Conservation (phyloP, 2,329 filamentous ascomycete genomes). For the Zasmidium angulare region DNA sequence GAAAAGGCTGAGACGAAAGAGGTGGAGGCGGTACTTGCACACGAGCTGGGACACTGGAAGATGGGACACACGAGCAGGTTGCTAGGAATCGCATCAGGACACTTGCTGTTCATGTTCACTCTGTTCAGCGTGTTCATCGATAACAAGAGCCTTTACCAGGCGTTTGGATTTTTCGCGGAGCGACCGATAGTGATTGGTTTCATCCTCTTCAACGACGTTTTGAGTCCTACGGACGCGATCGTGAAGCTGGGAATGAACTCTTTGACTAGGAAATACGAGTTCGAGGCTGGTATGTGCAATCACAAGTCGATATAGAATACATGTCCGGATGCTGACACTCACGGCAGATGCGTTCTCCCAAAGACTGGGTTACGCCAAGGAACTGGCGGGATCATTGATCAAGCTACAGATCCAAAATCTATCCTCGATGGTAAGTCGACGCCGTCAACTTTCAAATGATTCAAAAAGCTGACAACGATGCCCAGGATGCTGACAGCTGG, state of each 20-base stretch:
- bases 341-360: slow-evolving; percentile 74
- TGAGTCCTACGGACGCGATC: slow-evolving; percentile 89
- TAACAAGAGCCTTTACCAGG: slow-evolving; percentile 84
- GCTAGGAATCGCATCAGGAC: slow-evolving; percentile 76
- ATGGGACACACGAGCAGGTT: slow-evolving; percentile 91
- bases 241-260: slow-evolving; percentile 96
- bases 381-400: slow-evolving; percentile 85
- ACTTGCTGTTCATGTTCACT: slow-evolving; percentile 95
- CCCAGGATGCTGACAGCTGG: slow-evolving; percentile 84
- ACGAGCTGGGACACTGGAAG: slow-evolving; percentile 97
- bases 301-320: too few relatives aligned
- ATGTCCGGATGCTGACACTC: slow-evolving; percentile 6
- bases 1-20: slow-evolving; percentile 92
- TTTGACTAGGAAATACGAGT: slow-evolving; percentile 90
- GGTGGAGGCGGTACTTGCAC: slow-evolving; percentile 89
- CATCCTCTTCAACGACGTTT: slow-evolving; percentile 94
- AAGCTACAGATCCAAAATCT: slow-evolving; percentile 98
- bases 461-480: neutral
- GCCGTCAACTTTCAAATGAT: neutral
- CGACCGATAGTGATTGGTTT: slow-evolving; percentile 96
- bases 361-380: slow-evolving; percentile 75
- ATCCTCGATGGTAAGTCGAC: slow-evolving; percentile 70
- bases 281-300: slow-evolving; percentile 70
- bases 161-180: slow-evolving; percentile 82
- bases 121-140: slow-evolving; percentile 97